These are phyloP conservation scores for Globisporangium parvum DNA, from an alignment of 352 stramenopile genomes.

Conservation along the genomic window DNA sequence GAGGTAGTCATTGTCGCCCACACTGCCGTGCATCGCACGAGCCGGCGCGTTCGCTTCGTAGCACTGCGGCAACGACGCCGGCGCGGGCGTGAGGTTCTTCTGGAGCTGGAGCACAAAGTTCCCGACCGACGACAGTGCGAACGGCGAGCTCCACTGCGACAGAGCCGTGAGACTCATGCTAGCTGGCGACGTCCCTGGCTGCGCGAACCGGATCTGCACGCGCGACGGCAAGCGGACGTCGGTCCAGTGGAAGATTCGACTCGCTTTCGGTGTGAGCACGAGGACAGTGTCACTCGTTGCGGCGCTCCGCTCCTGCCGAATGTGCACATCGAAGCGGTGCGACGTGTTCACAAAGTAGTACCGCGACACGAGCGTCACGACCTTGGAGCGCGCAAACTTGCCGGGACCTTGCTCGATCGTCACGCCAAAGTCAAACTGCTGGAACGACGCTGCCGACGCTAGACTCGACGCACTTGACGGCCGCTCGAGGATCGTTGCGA, in stretches of 20 bases:
- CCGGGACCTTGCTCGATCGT: constrained; percentile 79
- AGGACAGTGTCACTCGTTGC: constrained; percentile 22
- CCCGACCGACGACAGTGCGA: constrained; percentile 72
- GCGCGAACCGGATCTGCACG: constrained; percentile 69
- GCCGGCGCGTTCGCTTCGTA: constrained; percentile 25
- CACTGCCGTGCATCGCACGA: constrained; percentile 22
- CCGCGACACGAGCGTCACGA: constrained; percentile 75
- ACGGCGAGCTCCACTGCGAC: constrained; percentile 73
- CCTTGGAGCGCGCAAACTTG: constrained; percentile 68
- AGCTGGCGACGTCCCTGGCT: constrained; percentile 16
- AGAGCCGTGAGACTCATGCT: constrained; percentile 13
- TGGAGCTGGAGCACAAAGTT: constrained; percentile 79
- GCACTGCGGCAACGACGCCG: constrained; percentile 30
- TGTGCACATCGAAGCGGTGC: constrained; percentile 48
- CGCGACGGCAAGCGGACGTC: constrained; percentile 56
- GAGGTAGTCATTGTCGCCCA: constrained; percentile 18
- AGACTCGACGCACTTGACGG: constrained; percentile 9
- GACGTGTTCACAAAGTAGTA: constrained; percentile 82
- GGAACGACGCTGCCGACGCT: constrained; percentile 27
- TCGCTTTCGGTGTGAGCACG: constrained; percentile 44
- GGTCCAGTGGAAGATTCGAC: constrained; percentile 76
- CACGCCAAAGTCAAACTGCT: constrained; percentile 81
- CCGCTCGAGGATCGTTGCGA: constrained; percentile 43
- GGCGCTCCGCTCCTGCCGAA: constrained; percentile 57
- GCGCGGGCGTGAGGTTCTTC: constrained; percentile 38